Base-by-base conservation (phyloP, 73 alveolate genomes). In the Halteria grandinella region DNA sequence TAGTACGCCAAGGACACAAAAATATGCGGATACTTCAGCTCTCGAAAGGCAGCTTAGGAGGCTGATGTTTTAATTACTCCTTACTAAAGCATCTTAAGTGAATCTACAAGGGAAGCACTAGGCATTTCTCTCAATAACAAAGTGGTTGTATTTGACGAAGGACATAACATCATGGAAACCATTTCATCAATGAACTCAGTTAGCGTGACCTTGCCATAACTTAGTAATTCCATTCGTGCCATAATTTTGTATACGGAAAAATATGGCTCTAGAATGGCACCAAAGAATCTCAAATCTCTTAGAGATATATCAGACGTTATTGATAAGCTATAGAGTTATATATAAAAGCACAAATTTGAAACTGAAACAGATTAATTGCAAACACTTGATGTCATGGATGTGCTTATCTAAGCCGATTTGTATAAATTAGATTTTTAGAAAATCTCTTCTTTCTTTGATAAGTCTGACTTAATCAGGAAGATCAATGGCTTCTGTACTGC, bases 41-140 rank as follows among this genome's bases (percentile, higher is more conserved):
- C 87, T 8, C 55, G 63, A 82, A 63, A 66, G 27, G 83, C 86
- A 10, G 75, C 82, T 62, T 51, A 54, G 27, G 77, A 69, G 36
- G 87, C 90, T 69, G 93, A 87, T 45, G 76, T 91, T 39, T 72
- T 91, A 33, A 74, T 83, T 34, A 83, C 89, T 27, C 97, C 97
- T 31, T 91, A 91, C 55, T 69, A 87, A 48, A 87, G 84, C 33
- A 53, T 91, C 40, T 64, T 87, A 32, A 77, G 85, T 86, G 91
- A 90, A 73, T 69, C 87, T 37, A 86, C 88, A 18, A 90, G 89
- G 78, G 74, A 77, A 47, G 76, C 76, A 49, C 75, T 82, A 7
- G 88, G 88, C 36, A 69, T 89, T 21, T 55, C 78, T 62, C 32
- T 89, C 25, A 76, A 37, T 21, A 86, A 85, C 71, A 79, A 86